Evolutionary conservation across 2,329 filamentous ascomycete species (phyloP).

Genomic region (Neofusicoccum umdonicola): DNA sequence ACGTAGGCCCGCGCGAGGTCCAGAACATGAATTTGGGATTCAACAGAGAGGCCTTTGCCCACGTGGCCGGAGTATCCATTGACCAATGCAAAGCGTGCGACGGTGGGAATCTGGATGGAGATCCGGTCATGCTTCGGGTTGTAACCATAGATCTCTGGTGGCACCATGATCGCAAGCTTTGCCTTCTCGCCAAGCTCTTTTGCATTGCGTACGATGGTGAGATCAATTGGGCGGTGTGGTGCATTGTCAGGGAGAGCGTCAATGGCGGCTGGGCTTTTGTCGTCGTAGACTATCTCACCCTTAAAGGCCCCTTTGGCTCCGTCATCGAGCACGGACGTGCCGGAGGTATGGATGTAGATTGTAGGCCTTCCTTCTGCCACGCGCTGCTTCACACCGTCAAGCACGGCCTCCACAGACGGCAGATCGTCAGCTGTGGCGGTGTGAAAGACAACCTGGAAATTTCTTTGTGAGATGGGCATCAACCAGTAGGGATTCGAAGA

Average conservation of each 20-base stretch:
- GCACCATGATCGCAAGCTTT: conserved; percentile 50
- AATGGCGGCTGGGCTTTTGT: conserved; percentile 39
- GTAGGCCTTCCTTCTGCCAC: conserved; percentile 37
- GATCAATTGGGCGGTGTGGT: conserved; percentile 47
- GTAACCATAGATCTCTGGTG: conserved; percentile 47
- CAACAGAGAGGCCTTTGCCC: conserved; percentile 43
- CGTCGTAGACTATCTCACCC: conserved; percentile 43
- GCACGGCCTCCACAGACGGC: conserved; percentile 45
- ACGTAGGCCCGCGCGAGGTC: conserved; percentile 40
- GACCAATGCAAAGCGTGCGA: conserved; percentile 49
- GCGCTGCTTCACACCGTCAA: conserved; percentile 43
- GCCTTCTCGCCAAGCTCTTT: conserved; percentile 40
- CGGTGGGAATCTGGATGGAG: conserved; percentile 48
- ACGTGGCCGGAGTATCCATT: conserved; percentile 47
- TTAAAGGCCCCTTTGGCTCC: conserved; percentile 28
- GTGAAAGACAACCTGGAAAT: conserved; percentile 39
- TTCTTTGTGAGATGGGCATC: background rate
- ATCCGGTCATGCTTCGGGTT: conserved; percentile 40
- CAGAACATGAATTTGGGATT: conserved; percentile 46
- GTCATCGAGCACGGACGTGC: conserved; percentile 37
- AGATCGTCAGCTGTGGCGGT: conserved; percentile 51
- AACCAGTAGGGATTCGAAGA: conserved; percentile 23
- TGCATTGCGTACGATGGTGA: conserved; percentile 41
- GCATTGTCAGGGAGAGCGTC: conserved; percentile 44
- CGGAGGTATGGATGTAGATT: conserved; percentile 52